Conservation (phyloP, 1,139 yeast species). For the Saccharomyces hybrid region DNA sequence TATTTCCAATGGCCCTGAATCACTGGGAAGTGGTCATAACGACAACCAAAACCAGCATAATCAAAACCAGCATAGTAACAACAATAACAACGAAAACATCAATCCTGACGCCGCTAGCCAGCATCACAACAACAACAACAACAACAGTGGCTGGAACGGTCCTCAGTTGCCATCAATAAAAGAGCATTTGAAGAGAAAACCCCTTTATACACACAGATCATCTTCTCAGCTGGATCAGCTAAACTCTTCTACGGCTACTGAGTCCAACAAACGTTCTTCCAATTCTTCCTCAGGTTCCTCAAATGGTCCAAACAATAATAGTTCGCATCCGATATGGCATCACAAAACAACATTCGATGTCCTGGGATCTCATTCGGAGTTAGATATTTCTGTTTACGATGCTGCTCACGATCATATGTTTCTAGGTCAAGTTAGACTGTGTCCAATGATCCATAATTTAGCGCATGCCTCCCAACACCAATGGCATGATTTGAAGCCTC, state of each 20-base stretch:
- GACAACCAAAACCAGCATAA: slow-evolving; percentile 25
- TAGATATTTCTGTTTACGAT: slow-evolving; percentile 85
- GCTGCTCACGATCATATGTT: slow-evolving; percentile 74
- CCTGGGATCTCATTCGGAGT: slow-evolving; percentile 69
- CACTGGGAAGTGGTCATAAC: slow-evolving; percentile 39
- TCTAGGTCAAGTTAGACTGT: slow-evolving; percentile 73
- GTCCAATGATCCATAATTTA: slow-evolving; percentile 46
- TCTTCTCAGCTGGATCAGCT: slow-evolving; percentile 50
- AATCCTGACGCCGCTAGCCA: too few relatives aligned
- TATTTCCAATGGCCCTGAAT: slow-evolving; percentile 77
- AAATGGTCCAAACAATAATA: slow-evolving; percentile 17
- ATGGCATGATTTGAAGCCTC: slow-evolving; percentile 70
- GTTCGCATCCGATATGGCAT: slow-evolving; percentile 75
- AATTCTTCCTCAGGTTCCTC: slow-evolving; percentile 10
- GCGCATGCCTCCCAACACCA: slow-evolving; percentile 35
- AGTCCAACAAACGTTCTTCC: neutral
- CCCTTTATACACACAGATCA: slow-evolving; percentile 57
- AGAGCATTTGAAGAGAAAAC: slow-evolving; percentile 32
- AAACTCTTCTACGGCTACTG: neutral
- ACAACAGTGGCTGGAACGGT: slow-evolving; percentile 24
- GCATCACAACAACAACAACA: slow-evolving; percentile 15
- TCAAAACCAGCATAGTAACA: slow-evolving; percentile 19
- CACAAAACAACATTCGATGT: slow-evolving; percentile 92
- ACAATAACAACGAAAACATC: slow-evolving; percentile 9
- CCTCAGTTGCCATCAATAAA: slow-evolving; percentile 19